Evolutionary conservation across 2,329 filamentous ascomycete genomes (phyloP), one percentile per base, ranked within the genome.

Genomic region (Scedosporium apiospermum): DNA sequence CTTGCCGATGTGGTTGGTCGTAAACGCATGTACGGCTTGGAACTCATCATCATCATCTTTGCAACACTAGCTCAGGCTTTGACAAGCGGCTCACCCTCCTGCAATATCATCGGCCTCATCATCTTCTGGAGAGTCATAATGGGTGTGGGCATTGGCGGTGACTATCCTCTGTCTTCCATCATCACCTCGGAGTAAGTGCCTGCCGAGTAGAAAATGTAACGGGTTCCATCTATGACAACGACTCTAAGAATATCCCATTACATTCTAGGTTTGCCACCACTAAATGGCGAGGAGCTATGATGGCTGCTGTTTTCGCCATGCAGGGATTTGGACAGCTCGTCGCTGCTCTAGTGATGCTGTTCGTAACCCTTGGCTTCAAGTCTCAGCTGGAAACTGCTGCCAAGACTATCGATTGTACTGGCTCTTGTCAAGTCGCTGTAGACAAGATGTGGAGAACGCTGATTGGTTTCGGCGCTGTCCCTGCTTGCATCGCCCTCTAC

Each of bases 271-370:
- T 95, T 69, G 89, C 90, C 10, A 93, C 88, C 3, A 93, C 90
- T 61, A 91, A 88, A 74, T 93, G 89, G 86, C 80, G 90, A 74
- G 90, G 90, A 67, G 89, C 89, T 66, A 95, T 95, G 88, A 93
- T 96, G 87, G 89, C 85, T 41, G 82, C 89, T 16, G 90, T 95
- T 62, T 95, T 95, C 70, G 89, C 90, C 67, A 93, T 93, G 89
- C 90, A 96, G 73, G 90, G 90, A 66, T 82, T 95, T 60, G 90
- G 91, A 21, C 90, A 95, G 74, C 86, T 95, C 62, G 80, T 79
- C 27, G 90, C 88, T 58, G 89, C 89, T 57, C 83, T 93, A 34
- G 80, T 95, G 65, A 88, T 90, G 72, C 78, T 95, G 57, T 89
- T 93, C 69, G 82, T 89, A 63, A 89, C 88, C 0, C 77, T 86